Percentiles rank a stretch among this genome's conserved stretches.
phyloP scores from a whole-genome alignment of 2,329 filamentous ascomycete species.

The Pestalotiopsis sp. region DNA sequence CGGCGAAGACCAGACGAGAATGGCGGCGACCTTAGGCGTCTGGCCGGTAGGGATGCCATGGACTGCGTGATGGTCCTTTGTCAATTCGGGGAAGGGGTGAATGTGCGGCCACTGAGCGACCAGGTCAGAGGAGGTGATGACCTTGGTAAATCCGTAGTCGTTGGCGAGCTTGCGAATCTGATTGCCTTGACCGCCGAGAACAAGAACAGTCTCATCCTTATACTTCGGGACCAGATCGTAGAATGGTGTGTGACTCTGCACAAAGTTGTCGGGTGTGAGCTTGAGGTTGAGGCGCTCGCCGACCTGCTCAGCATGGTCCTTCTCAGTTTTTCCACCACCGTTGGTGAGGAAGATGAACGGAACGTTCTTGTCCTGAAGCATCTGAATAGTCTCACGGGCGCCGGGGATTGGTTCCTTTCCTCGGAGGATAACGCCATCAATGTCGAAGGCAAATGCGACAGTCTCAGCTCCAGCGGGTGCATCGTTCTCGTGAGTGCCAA shows the following conservation, averaged over 20 bases:
- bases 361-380: constrained; percentile 62
- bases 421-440: constrained; percentile 69
- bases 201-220: constrained; percentile 54
- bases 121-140: constrained; percentile 40
- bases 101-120: constrained; percentile 23
- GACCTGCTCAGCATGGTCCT: constrained; percentile 62
- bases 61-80: constrained; percentile 28
- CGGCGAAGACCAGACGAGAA: constrained; percentile 36
- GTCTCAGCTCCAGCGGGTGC: constrained; percentile 1
- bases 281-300: constrained; percentile 54
- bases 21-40: constrained; percentile 37
- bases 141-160: constrained; percentile 37
- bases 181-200: constrained; percentile 51
- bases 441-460: constrained; percentile 35
- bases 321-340: constrained; percentile 70
- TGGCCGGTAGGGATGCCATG: constrained; percentile 36
- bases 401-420: constrained; percentile 64
- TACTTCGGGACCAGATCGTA: constrained; percentile 54
- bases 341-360: constrained; percentile 78
- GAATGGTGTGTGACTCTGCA: constrained; percentile 78
- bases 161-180: constrained; percentile 31
- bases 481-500: neutral
- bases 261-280: constrained; percentile 49
- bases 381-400: constrained; percentile 60
- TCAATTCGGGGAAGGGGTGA: constrained; percentile 41